These are phyloP conservation scores for Wickerhamiella azymoides DNA, from an alignment of 805 yeast genomes.

Conservation along the genomic window DNA sequence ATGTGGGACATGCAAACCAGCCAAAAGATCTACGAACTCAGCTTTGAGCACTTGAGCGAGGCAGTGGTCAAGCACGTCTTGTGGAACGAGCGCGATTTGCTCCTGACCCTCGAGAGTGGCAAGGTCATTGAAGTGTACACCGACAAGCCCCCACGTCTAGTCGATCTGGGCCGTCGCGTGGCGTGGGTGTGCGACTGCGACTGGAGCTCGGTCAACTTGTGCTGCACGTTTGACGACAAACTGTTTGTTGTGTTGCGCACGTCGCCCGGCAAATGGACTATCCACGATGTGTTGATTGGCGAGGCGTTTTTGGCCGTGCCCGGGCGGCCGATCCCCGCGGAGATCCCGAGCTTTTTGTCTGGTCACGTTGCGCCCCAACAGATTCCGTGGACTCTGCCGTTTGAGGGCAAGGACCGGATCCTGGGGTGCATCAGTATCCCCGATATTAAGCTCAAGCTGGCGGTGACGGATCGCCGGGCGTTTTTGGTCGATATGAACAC, in stretches of 20 bases:
- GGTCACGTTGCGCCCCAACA: not conserved
- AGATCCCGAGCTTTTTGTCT: not conserved
- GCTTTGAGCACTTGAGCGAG: not conserved
- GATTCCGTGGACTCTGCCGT: constrained; percentile 7
- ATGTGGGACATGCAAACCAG: constrained; percentile 2
- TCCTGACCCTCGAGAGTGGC: constrained; percentile 1
- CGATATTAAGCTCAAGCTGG: constrained; percentile 19
- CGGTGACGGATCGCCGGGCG: constrained; percentile 14
- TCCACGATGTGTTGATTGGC: not conserved
- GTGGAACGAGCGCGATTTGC: not conserved
- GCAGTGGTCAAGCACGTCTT: not conserved
- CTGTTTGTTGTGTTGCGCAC: not conserved
- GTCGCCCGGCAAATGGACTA: not conserved
- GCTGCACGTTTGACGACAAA: constrained; percentile 1
- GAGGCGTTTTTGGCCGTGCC: not conserved
- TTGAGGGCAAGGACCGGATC: constrained; percentile 1
- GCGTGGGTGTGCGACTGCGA: not conserved
- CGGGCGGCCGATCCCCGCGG: not conserved
- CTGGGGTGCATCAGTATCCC: constrained; percentile 15
- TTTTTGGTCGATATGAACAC: constrained; percentile 57
- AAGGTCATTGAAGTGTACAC: constrained; percentile 7
- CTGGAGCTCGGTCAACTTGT: not conserved
- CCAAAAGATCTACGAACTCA: constrained; percentile 5
- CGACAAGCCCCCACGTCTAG: constrained; percentile 1
- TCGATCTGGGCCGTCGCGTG: not conserved